Evolutionary conservation across 768 basidiomycete genomes (phyloP), one percentile per base, ranked within the genome.

Genomic region (Trametes sanguinea): DNA sequence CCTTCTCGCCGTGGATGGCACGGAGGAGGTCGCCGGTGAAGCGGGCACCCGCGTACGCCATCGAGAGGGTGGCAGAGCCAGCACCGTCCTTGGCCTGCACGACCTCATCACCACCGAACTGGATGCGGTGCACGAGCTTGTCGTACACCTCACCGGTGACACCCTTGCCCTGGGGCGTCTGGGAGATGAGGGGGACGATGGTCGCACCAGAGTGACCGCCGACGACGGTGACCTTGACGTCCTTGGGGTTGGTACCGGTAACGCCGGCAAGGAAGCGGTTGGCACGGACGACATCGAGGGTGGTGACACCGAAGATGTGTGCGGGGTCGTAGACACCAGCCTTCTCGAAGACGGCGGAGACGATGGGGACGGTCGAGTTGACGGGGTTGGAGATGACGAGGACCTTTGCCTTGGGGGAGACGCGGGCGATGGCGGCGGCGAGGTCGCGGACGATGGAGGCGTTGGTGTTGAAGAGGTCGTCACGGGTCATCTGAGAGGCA

Each of bases 331-430:
- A 98, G 62, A 92, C 92, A 63, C 95, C 95, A 11, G 90, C 90
- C 76, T 94, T 92, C 78, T 91, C 85, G 75, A 97, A 88, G 61
- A 91, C 90, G 67, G 87, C 84, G 47, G 95, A 94, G 68, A 97
- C 95, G 69, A 99, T 97, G 70, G 97, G 96, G 62, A 98, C 97
- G 64, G 97, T 98, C 54, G 90, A 92, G 83, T 93, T 94, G 82
- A 97, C 96, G 57, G 96, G 96, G 88, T 99, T 99, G 69, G 95
- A 96, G 77, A 99, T 99, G 78, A 98, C 88, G 68, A 94, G 86
- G 72, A 98, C 83, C 78, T 92, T 87, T n/a, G 97, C 97, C 54
- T 88, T 85, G 56, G 97, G 95, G 42, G 92, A 77, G 60, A 92
- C 87, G 63, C 93, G 90, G 68, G 85, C 92, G 64, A 95, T 84